Percentiles rank a stretch among this genome's conserved stretches.
phyloP scores from a whole-genome alignment of 768 basidiomycete genomes.

The Boletus sensibilis region DNA sequence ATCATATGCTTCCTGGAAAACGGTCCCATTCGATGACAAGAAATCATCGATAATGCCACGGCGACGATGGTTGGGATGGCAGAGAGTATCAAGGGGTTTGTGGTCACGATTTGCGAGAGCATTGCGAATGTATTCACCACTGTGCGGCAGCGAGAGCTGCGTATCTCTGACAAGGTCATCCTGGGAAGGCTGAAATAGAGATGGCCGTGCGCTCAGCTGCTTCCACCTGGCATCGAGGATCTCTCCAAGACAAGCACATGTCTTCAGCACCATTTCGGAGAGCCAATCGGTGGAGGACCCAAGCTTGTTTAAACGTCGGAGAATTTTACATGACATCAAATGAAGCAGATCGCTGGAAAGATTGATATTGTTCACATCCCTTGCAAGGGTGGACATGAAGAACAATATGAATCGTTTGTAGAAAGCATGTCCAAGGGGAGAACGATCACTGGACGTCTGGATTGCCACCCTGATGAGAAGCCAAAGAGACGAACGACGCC shows the following conservation, averaged over 20 bases:
- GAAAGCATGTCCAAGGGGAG: slow-evolving; percentile 6
- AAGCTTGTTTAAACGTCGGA: slow-evolving; percentile 17
- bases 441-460: slow-evolving; percentile 22
- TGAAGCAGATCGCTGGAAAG: slow-evolving; percentile 24
- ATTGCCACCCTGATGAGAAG: slow-evolving; percentile 31
- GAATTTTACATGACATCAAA: slow-evolving; percentile 22
- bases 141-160: slow-evolving; percentile 32
- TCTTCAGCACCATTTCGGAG: slow-evolving; percentile 39
- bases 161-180: slow-evolving; percentile 25
- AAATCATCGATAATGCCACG: slow-evolving; percentile 11
- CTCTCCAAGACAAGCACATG: slow-evolving; percentile 20
- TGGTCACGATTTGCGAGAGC: slow-evolving; percentile 4
- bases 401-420: slow-evolving; percentile 52
- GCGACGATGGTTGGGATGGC: background rate
- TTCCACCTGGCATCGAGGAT: slow-evolving; percentile 35
- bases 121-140: slow-evolving; percentile 27
- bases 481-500: slow-evolving; percentile 35
- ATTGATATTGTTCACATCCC: slow-evolving; percentile 10
- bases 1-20: background rate
- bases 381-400: slow-evolving; percentile 31
- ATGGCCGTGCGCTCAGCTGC: slow-evolving; percentile 20
- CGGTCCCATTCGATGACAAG: slow-evolving; percentile 1
- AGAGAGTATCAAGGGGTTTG: background rate
- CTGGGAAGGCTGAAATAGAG: slow-evolving; percentile 20
- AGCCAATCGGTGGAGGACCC: slow-evolving; percentile 21